Evolutionary conservation across 2,329 filamentous ascomycete species (phyloP), one percentile per base, ranked within the genome.

Genomic region (Sporothrix brasiliensis): DNA sequence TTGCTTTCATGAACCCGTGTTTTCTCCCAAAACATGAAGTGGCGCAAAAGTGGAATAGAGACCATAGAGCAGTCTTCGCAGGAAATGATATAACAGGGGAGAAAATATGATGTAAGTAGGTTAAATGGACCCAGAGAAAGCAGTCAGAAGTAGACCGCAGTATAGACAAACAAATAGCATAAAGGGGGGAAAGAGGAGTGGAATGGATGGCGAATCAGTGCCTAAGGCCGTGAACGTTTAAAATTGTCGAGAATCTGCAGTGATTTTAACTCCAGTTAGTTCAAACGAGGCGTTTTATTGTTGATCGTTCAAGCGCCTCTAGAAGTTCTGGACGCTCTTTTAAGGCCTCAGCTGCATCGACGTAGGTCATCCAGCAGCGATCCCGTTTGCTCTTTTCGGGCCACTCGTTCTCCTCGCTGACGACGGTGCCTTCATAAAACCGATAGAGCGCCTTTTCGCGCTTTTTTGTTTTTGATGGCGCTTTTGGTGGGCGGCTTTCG

Each of bases 341-440:
- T 76, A 99, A 83, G 65, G 90, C 89, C 75, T 92, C 88, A 74
- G 88, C 88, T n/a, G 95, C 95, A 79, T 96, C 88, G 67, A 86
- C 82, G 79, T 92, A 97, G 67, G 89, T 90, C 80, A 97, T 93
- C 95, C 95, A 99, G 79, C 91, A 88, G 72, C 95, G 89, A 79
- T 90, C 90, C 77, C 95, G 88, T 85, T 97, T 98, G 81, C 97
- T 89, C 83, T 87, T 91, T 83, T 99, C 95, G 1, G 95, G 95
- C 95, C 95, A 99, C 71, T 94, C 88, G 19, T 85, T 83, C 80
- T 95, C 91, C 82, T 97, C 92, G 77, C 89, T 90, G 73, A 91
- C 88, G 73, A 99, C 95, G n/a, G 88, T 91, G 73, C 90, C 94
- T 81, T 98, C 92, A 81, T 89, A 95, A 81, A 94, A 95, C 75